Base-by-base conservation (phyloP, 2,329 filamentous ascomycete genomes). In the Penicillium sp. region DNA sequence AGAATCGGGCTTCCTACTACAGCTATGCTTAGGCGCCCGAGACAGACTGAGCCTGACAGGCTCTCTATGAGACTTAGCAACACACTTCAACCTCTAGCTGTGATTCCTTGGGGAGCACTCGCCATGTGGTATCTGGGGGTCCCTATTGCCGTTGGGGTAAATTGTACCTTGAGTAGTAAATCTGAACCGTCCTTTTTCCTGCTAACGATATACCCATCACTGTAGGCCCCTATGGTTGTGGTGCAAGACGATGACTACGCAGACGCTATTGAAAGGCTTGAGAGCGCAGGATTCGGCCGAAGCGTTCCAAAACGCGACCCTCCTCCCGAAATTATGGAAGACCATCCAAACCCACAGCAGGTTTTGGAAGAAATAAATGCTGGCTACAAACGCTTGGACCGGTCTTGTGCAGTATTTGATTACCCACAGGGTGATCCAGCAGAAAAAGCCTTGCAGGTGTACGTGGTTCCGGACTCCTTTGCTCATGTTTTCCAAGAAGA, bases 341-440 rank as follows among this genome's bases (percentile, higher is more conserved):
- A 33, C 7, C 35, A 32, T 39, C 43, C 43, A 34, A 44, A 42
- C 26, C 40, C 41, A 33, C 16, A 44, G 25, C 16, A 42, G 15
- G 28, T 37, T 16, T 14, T 57, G 28, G 41, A 52, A 2, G 37
- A 48, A 39, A 50, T 57, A 39, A 52, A 57, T 42, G 44, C 43
- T 14, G 44, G 44, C 30, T 52, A 50, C 39, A 48, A 45, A 35
- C 48, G 33, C 36, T 30, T 57, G 18, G 51, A 55, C 40, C 39
- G 16, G 13, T 48, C 40, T 37, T 47, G 37, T 43, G 34, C 45
- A 44, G 30, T 42, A 35, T 57, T 57, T 39, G 35, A 54, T 37
- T 53, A 53, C 37, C 51, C 51, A 39, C 18, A 6, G 4, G 41
- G 30, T 31, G 25, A 53, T 45, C 33, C n/a, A n/a, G n/a, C n/a